Base-by-base conservation (phyloP, 2,329 filamentous ascomycete genomes). In the Aspergillus uvarum region DNA sequence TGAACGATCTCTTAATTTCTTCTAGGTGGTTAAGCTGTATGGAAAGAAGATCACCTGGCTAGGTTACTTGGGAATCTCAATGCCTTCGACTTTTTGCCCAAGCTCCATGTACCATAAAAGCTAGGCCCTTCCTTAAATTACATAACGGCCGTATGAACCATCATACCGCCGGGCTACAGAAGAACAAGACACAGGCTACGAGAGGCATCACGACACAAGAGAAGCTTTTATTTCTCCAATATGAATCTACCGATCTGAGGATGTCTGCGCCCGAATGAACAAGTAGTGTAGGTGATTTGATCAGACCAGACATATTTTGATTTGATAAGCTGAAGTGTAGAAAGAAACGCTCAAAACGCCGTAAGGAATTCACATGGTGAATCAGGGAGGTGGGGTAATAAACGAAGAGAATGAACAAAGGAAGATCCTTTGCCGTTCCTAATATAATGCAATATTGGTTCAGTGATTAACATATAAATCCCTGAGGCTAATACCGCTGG, bases 341-440 rank as follows among this genome's bases (percentile, higher is more conserved):
- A 60, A 50, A 51, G 26, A 61, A 68, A 68, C 66, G 66, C 66
- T 68, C 66, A 67, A 65, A 68, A 68, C 66, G 66, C 66, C 66
- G 59, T 29, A 58, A 57, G 47, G 59, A 32, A 59, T 61, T 59
- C 60, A 67, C 59, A 60, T 65, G 57, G 57, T 63, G 47, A 62
- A 57, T 62, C 56, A 61, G 35, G 38, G 14, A n/a, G 38, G 14
- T 44, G 16, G 38, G 38, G 38, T 44, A 19, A 61, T 61, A 59
- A 60, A 59, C 5, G 54, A 51, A 29, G 51, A 49, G 55, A 55
- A 44, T 32, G 42, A 64, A 52, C 56, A 50, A 51, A 58, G 54
- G 42, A 49, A 47, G 58, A 60, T 59, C 57, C 59, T 47, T 56
- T 55, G 57, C 54, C 54, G 32, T 61, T 61, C 63, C 57, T 29